Percentiles rank a stretch among this genome's conserved stretches.
Evolutionary conservation across 179 eudicot genomes (phyloP).

Genomic region (Beta macrorhiza): DNA sequence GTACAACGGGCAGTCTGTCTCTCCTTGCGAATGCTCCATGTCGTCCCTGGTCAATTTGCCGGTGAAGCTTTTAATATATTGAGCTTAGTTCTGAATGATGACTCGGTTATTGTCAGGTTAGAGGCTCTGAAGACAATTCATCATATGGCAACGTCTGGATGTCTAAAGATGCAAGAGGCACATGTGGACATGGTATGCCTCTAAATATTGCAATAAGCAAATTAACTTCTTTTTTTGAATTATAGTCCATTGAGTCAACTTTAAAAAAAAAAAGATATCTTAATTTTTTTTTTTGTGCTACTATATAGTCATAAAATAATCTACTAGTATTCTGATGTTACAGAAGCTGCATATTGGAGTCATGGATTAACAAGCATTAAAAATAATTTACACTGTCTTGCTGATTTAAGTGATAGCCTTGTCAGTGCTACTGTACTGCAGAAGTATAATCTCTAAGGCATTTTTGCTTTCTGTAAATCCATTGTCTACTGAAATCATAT

Average conservation of each 20-base stretch:
- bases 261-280: not conserved
- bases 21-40: slow-evolving; percentile 52
- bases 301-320: not conserved
- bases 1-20: slow-evolving; percentile 78
- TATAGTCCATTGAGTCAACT: not conserved
- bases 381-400: not conserved
- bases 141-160: no score
- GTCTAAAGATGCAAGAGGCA: no score
- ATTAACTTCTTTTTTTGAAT: not conserved
- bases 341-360: not conserved
- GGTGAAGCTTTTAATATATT: slow-evolving; percentile 57
- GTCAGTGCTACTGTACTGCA: not conserved
- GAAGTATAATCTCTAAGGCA: not conserved
- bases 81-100: slow-evolving; percentile 79
- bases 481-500: not conserved
- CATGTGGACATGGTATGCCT: no score
- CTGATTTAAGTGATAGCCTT: not conserved
- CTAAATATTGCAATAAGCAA: no score
- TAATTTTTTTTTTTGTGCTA: not conserved
- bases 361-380: not conserved
- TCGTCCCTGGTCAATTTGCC: slow-evolving; percentile 56
- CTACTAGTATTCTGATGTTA: not conserved
- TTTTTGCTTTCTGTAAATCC: not conserved
- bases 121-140: no score
- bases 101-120: slow-evolving; percentile 32